phyloP scores from a whole-genome alignment of 2,329 filamentous ascomycete genomes.

The Endoconidiophora polonica region DNA sequence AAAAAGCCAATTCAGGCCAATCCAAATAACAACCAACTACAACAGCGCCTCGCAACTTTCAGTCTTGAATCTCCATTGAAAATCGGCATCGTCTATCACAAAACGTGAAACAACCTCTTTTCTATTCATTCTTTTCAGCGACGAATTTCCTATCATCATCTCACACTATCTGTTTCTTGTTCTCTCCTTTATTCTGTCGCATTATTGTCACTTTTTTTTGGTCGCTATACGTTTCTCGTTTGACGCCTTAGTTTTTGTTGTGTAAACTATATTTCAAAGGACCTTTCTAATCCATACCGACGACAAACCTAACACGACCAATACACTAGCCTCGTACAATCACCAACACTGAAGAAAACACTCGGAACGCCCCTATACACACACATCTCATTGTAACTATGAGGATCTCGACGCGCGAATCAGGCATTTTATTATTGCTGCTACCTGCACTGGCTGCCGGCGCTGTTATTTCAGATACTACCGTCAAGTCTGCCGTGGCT shows the following conservation, averaged over 20 bases:
- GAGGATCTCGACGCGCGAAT: constrained; percentile 11
- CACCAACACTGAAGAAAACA: background rate
- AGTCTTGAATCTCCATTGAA: too few species aligned
- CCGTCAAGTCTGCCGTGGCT: background rate
- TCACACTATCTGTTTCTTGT: too few species aligned
- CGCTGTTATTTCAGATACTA: constrained; percentile 7
- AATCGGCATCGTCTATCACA: too few species aligned
- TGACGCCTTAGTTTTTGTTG: background rate
- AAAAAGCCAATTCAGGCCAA: too few species aligned
- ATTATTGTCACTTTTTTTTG: too few species aligned
- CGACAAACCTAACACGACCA: background rate
- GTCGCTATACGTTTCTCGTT: background rate
- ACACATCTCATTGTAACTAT: constrained; percentile 1
- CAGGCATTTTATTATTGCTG: constrained; percentile 9
- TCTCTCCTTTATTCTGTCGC: too few species aligned
- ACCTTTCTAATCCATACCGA: background rate
- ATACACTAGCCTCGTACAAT: background rate
- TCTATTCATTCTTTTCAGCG: too few species aligned
- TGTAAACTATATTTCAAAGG: background rate
- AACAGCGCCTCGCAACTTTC: too few species aligned
- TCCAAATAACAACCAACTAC: too few species aligned
- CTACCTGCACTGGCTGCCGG: constrained; percentile 11
- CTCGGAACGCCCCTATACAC: background rate
- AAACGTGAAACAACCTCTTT: too few species aligned
- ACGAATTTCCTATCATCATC: too few species aligned